A percentile compares a stretch with the other conserved stretches of the same genome.
Conservation (phyloP, 495 filamentous ascomycete genomes). For the Podospora conica region DNA sequence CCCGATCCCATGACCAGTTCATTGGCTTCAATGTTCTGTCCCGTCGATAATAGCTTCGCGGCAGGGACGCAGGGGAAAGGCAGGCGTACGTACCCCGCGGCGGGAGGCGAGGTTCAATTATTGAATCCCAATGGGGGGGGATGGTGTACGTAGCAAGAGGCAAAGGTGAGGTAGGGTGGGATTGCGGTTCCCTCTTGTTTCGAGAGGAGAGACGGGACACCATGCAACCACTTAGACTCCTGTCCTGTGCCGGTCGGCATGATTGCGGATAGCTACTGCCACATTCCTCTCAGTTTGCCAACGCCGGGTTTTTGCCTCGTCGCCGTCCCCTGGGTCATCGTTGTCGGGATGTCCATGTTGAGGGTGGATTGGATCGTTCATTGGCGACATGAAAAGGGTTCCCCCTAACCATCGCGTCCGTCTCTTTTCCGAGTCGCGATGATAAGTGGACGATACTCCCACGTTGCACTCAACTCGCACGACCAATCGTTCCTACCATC, state of each 20-base stretch:
- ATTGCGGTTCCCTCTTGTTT: not conserved
- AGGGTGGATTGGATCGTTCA: not conserved
- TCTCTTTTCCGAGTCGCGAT: not conserved
- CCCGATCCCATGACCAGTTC: not conserved
- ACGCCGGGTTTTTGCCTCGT: not conserved
- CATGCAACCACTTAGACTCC: not conserved
- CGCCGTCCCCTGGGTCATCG: too few relatives aligned
- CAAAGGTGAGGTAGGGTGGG: not conserved
- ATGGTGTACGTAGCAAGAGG: not conserved
- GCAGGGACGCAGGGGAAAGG: not conserved
- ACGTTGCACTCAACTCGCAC: not conserved
- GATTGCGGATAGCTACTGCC: not conserved
- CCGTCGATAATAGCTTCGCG: not conserved
- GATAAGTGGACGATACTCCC: not conserved
- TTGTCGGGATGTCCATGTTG: not conserved
- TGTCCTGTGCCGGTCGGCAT: not conserved
- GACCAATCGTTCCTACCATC: not conserved
- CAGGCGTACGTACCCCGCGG: not conserved
- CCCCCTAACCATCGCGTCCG: not conserved
- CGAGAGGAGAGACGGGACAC: not conserved
- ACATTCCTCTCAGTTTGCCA: not conserved
- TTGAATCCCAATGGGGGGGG: not conserved
- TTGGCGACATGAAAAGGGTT: not conserved
- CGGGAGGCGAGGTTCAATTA: not conserved
- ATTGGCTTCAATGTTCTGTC: not conserved